A percentile compares a stretch with the other conserved stretches of the same genome.
Conservation (phyloP, 2,329 filamentous ascomycete species). For the Orbilia brochopaga region DNA sequence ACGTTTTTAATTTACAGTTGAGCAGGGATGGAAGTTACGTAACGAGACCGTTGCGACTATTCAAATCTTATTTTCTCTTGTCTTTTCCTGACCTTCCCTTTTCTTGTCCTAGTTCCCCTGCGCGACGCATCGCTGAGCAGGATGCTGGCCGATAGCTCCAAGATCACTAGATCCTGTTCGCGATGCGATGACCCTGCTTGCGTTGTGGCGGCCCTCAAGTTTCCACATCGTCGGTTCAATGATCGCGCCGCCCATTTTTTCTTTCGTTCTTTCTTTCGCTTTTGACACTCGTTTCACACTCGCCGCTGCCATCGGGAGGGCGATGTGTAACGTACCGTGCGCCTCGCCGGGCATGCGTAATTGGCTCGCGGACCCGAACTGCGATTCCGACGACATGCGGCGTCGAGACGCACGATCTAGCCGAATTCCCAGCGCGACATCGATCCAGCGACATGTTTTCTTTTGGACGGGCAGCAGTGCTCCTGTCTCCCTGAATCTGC, state of each 20-base stretch:
- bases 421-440: conserved; percentile 5
- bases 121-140: background rate
- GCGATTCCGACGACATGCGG: conserved; percentile 24
- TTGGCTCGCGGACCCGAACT: conserved; percentile 13
- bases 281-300: background rate
- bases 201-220: no score
- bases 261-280: background rate
- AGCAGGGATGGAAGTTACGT: background rate
- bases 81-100: background rate
- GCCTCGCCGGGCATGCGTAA: conserved; percentile 7
- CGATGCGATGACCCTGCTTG: no score
- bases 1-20: conserved; percentile 2
- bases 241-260: no score
- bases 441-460: background rate
- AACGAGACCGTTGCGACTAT: conserved; percentile 6
- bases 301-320: background rate
- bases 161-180: no score
- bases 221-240: no score
- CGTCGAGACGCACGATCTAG: conserved; percentile 17
- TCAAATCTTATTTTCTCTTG: background rate
- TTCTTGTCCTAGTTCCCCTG: background rate
- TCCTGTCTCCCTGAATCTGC: conserved; percentile 6
- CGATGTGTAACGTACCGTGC: background rate
- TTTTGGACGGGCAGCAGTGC: background rate
- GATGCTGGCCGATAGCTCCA: no score